Evolutionary conservation across 805 yeast genomes (phyloP).

Genomic region (Hanseniaspora lachancei): DNA sequence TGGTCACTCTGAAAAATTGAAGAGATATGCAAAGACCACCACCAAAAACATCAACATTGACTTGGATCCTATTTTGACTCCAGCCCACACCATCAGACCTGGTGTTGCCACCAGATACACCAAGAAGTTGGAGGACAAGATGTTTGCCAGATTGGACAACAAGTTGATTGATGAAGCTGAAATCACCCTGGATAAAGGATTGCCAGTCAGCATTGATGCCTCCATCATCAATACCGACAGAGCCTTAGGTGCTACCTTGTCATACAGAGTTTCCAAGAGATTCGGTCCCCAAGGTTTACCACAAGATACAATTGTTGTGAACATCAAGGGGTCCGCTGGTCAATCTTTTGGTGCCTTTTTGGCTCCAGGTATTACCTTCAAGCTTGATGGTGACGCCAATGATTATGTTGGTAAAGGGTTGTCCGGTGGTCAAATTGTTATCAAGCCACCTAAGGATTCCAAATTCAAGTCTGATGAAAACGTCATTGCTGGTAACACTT

Average conservation of each 20-base stretch:
- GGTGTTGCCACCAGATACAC: constrained; percentile 91
- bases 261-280: constrained; percentile 83
- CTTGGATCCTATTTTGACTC: constrained; percentile 84
- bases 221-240: constrained; percentile 92
- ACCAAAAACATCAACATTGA: constrained; percentile 87
- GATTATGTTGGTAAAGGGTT: constrained; percentile 97
- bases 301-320: constrained; percentile 89
- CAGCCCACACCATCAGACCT: constrained; percentile 91
- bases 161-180: constrained; percentile 93
- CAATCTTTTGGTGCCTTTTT: constrained; percentile 97
- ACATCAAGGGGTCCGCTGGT: constrained; percentile 87
- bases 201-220: constrained; percentile 88
- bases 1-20: constrained; percentile 86
- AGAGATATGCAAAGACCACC: constrained; percentile 73
- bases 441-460: constrained; percentile 79
- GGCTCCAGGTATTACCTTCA: constrained; percentile 90
- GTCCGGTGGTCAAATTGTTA: constrained; percentile 86
- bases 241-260: constrained; percentile 86
- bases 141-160: constrained; percentile 88
- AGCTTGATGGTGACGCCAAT: constrained; percentile 92
- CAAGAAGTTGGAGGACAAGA: constrained; percentile 84
- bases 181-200: constrained; percentile 86
- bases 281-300: constrained; percentile 92
- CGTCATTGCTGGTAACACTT: constrained; percentile 91
- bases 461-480: constrained; percentile 89